Base-by-base conservation (phyloP, 192 early-diverging fungal species). In the Coemansia sp. region DNA sequence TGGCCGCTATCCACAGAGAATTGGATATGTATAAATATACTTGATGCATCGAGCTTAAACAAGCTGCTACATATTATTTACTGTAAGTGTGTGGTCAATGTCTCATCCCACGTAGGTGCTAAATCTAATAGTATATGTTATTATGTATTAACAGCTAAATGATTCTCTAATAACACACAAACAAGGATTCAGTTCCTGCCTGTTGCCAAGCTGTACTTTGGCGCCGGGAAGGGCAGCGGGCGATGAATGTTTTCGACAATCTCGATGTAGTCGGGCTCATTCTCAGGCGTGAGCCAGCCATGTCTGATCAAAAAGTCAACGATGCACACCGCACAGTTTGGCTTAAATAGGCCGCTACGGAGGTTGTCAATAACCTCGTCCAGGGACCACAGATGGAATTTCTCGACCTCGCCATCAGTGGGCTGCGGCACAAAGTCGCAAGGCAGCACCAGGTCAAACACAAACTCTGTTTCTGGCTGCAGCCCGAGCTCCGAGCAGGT, bases 241-340 rank as follows among this genome's bases (percentile, higher is more conserved):
- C 86, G 74, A 58, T 86, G 87, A 11, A 90, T 63, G 28, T 81
- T 69, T 8, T 76, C 77, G 6, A 80, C 33, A 32, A 95, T 87
- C 20, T 83, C 81, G 10, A 89, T 29, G 60, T 88, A 97, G 39
- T 90, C 83, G 0, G 91, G 85, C 50, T 94, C 95, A 32, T 87
- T 89, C 33, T 87, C 84, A 0, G 90, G 75, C 2, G 78, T 85
- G 27, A 98, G 34, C 20, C 77, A 54, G 2, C 81, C 89, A 30
- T 83, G 83, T 0, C 93, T 77, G 32, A 96, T 79, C 68, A 98
- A 55, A 63, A 94, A 98, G 53, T 98, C 92, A 4, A 98, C 53
- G 14, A 81, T 68, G 28, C 64, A 67, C 27, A 92, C 49, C 0
- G 83, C 91, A 41, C 90, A 87, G 66, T 95, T 93, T 2, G 89